Percentiles rank a stretch among this genome's conserved stretches.
Evolutionary conservation across 2,329 filamentous ascomycete genomes (phyloP).

Genomic region (Cladosporium sp.): DNA sequence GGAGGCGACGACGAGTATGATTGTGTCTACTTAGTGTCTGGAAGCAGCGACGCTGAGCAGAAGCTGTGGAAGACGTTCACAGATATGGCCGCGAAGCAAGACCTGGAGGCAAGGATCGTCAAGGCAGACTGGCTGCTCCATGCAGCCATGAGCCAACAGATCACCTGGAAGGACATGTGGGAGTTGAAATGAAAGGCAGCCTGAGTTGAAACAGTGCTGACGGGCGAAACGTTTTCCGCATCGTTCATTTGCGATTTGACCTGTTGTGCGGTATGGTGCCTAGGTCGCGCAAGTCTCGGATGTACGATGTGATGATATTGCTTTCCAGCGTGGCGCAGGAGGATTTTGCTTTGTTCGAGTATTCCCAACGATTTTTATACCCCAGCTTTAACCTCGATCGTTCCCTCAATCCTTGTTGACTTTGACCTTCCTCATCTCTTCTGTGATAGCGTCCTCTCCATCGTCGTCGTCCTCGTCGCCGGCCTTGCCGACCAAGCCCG

Average conservation of each 20-base stretch:
- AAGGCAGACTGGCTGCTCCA: constrained; percentile 86
- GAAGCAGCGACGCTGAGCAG: constrained; percentile 65
- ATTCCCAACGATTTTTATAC: constrained; percentile 3
- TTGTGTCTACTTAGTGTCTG: constrained; percentile 76
- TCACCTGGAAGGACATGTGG: constrained; percentile 44
- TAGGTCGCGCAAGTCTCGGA: background rate
- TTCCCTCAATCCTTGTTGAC: constrained; percentile 45
- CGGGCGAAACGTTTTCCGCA: background rate
- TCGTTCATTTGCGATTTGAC: background rate
- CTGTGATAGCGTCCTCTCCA: constrained; percentile 57
- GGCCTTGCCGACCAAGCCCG: constrained; percentile 59
- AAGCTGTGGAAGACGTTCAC: constrained; percentile 78
- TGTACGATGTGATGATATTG: constrained; percentile 10
- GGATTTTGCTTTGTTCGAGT: constrained; percentile 10
- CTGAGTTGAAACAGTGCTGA: background rate
- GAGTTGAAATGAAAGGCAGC: constrained; percentile 22
- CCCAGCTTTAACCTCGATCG: background rate
- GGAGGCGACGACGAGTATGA: constrained; percentile 59
- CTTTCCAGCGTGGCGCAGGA: constrained; percentile 17
- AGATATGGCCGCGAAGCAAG: constrained; percentile 73
- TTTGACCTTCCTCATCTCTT: constrained; percentile 70
- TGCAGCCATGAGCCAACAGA: constrained; percentile 82
- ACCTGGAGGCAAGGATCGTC: constrained; percentile 80
- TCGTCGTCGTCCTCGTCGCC: constrained; percentile 68
- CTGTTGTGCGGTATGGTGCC: background rate